Evolutionary conservation across 352 stramenopile genomes (phyloP), one percentile per base, ranked within the genome.

Genomic region (Globisporangium recalcitrans): DNA sequence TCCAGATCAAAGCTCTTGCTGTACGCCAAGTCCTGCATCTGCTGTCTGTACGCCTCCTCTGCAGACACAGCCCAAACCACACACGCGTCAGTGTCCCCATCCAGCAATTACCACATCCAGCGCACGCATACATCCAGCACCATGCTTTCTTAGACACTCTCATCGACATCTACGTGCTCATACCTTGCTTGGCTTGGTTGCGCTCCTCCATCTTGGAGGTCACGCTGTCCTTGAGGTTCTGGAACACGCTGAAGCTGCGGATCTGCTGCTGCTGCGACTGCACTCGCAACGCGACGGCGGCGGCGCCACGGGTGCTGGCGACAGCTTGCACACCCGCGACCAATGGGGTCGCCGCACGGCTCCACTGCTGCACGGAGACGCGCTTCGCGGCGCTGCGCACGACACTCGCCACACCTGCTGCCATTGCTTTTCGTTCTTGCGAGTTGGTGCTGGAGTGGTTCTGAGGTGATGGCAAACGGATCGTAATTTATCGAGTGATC

Each of bases 121-220:
- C n/a, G 27, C 3, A 3, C 14, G 1, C 27, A 48, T 31, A 13
- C 14, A n/a, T 2, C 6, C 34, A 52, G 4, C 22, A 21, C 6
- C 44, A 16, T 38, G 10, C n/a, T n/a, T 21, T 27, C 4, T 13
- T 19, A 11, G 9, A 24, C 21, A 40, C 11, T 38, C 44, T 27
- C 29, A 9, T 36, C 49, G 22, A 22, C 44, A 27, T 13, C n/a
- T 14, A 16, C 27, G 49, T 14, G 21, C n/a, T 34, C 67, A 26
- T 54, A 93, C 84, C 73, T 55, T 90, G 79, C 66, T 95, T 95
- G 52, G 69, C 73, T 47, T 89, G 71, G 66, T 90, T 93, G 71
- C 84, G 82, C 70, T 91, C 75, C 70, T 93, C 79, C 62, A 95
- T 69, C 70, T 92, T 93, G 64, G 71, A 65, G 52, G 77, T 80